Conservation (phyloP, 768 basidiomycete genomes). For the Hypsizygus marmoreus region DNA sequence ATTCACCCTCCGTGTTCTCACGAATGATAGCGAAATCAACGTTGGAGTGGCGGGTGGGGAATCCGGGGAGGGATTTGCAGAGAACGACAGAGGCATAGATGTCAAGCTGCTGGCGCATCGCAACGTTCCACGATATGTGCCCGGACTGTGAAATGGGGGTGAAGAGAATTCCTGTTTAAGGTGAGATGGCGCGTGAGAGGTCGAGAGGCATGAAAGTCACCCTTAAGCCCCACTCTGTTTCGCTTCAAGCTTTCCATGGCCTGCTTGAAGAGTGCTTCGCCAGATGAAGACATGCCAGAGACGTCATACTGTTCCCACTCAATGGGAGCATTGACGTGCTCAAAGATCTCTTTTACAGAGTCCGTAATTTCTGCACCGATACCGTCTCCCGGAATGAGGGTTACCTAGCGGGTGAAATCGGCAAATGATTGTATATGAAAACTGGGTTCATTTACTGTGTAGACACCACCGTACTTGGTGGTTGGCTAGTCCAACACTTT, state of each 20-base stretch:
- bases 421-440: slow-evolving; percentile 12
- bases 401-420: slow-evolving; percentile 62
- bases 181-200: slow-evolving; percentile 2
- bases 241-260: slow-evolving; percentile 98
- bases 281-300: slow-evolving; percentile 91
- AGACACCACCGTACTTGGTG: slow-evolving; percentile 91
- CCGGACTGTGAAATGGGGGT: slow-evolving; percentile 95
- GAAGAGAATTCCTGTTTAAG: slow-evolving; percentile 85
- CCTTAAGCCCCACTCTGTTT: slow-evolving; percentile 98
- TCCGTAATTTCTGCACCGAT: slow-evolving; percentile 97
- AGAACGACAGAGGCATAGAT: slow-evolving; percentile 98
- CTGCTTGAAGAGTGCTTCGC: slow-evolving; percentile 94
- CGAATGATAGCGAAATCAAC: slow-evolving; percentile 99
- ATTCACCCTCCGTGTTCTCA: slow-evolving; percentile 99
- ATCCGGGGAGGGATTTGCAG: slow-evolving; percentile 96
- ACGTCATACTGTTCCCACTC: slow-evolving; percentile 99
- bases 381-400: slow-evolving; percentile 97
- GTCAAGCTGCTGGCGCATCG: slow-evolving; percentile 99
- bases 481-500: slow-evolving; percentile 51
- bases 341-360: slow-evolving; percentile 99
- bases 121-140: slow-evolving; percentile 99
- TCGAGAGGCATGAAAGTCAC: slow-evolving; percentile 42
- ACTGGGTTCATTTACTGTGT: slow-evolving; percentile 61
- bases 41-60: slow-evolving; percentile 93
- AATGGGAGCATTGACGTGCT: slow-evolving; percentile 96